Evolutionary conservation across 139 green algal species (phyloP).

Genomic region (Volvox reticuliferus): DNA sequence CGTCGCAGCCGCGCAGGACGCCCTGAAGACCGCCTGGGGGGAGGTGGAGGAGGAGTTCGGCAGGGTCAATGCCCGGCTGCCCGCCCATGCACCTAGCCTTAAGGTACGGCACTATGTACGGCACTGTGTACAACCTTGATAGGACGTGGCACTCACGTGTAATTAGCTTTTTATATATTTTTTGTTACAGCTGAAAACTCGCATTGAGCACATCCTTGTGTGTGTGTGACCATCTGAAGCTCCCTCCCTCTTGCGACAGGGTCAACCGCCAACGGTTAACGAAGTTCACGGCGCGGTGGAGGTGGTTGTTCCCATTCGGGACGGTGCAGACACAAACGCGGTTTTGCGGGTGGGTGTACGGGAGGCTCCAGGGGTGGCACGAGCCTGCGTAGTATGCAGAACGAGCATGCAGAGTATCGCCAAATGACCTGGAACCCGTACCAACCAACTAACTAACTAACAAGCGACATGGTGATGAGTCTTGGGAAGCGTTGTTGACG

Average conservation of each 20-base stretch:
- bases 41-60: conserved; percentile 47
- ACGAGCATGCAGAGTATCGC: too few relatives aligned
- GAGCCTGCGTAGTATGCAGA: too few relatives aligned
- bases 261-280: not conserved
- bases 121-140: not conserved
- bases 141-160: too few relatives aligned
- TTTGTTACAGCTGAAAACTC: too few relatives aligned
- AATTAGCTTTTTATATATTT: too few relatives aligned
- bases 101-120: conserved; percentile 18
- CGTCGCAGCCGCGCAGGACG: not conserved
- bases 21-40: conserved; percentile 3
- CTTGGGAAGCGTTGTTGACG: too few relatives aligned
- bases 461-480: too few relatives aligned
- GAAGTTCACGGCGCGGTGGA: conserved; percentile 36
- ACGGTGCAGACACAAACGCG: conserved; percentile 26
- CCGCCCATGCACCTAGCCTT: conserved; percentile 10
- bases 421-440: too few relatives aligned
- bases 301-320: conserved; percentile 42
- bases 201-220: too few relatives aligned
- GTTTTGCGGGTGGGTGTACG: conserved; percentile 26
- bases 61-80: conserved; percentile 42
- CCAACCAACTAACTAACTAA: too few relatives aligned
- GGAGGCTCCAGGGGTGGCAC: too few relatives aligned
- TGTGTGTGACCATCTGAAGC: too few relatives aligned
- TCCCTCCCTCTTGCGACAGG: not conserved